These are phyloP conservation scores for Penicillium glabrum DNA, from an alignment of 2,329 filamentous ascomycete species.

Conservation along the genomic window DNA sequence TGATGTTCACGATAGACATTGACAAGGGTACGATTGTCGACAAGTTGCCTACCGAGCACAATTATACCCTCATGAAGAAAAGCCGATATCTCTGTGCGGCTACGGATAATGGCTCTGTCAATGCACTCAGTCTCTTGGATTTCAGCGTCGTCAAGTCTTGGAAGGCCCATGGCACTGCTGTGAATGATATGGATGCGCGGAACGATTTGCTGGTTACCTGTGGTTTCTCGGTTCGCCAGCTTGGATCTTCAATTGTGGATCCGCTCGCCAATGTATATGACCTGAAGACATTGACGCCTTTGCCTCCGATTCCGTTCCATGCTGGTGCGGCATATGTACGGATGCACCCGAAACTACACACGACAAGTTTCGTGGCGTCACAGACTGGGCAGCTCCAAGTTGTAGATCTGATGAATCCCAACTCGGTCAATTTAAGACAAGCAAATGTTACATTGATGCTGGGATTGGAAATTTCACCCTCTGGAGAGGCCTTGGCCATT, in stretches of 20 bases:
- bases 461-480: conserved; percentile 82
- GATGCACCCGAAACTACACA: conserved; percentile 94
- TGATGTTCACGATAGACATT: conserved; percentile 75
- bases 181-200: conserved; percentile 97
- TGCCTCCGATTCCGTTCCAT: conserved; percentile 89
- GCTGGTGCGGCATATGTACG: conserved; percentile 90
- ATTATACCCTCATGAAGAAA: conserved; percentile 91
- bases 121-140: conserved; percentile 78
- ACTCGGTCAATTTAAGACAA: conserved; percentile 81
- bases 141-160: conserved; percentile 81
- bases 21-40: conserved; percentile 72
- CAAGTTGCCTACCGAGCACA: conserved; percentile 69
- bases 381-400: conserved; percentile 93
- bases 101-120: conserved; percentile 75
- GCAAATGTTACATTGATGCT: conserved; percentile 76
- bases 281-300: conserved; percentile 81
- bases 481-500: conserved; percentile 80
- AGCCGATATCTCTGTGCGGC: conserved; percentile 88
- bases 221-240: conserved; percentile 82
- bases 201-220: conserved; percentile 95
- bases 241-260: conserved; percentile 79
- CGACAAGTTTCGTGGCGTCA: conserved; percentile 90
- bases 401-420: conserved; percentile 91
- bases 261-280: conserved; percentile 95
- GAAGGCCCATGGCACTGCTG: conserved; percentile 82